Evolutionary conservation across 129 eudicot genomes (phyloP).

Genomic region (Cynara cardunculus): DNA sequence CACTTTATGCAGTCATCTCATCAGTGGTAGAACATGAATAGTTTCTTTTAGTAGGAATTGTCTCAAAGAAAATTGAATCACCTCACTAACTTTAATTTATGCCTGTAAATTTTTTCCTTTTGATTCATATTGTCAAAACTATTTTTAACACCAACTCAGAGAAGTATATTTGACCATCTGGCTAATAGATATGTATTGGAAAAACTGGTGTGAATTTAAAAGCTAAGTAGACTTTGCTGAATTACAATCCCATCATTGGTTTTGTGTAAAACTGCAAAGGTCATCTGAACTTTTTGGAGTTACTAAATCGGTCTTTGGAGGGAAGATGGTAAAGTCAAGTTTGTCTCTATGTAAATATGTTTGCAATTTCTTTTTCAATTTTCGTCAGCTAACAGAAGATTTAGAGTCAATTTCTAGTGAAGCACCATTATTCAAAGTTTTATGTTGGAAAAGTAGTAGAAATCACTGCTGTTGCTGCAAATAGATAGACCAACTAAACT

Average conservation of each 20-base stretch:
- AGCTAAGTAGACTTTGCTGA: not conserved
- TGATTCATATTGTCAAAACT: not conserved
- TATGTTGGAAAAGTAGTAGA: not conserved
- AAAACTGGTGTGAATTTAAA: not conserved
- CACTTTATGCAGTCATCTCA: not conserved
- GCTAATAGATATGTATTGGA: not conserved
- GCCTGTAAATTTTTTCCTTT: not conserved
- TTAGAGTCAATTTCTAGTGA: not conserved
- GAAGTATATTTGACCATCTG: not conserved
- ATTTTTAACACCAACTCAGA: not conserved
- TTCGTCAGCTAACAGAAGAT: not conserved
- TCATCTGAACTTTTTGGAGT: not conserved
- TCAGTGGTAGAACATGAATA: not conserved
- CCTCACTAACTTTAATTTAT: not conserved
- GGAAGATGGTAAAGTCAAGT: constrained; percentile 2
- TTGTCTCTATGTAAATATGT: not conserved
- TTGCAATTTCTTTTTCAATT: not conserved
- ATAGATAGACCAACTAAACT: not conserved
- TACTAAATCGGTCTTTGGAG: not conserved
- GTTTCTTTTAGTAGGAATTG: not conserved
- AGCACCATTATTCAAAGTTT: not conserved
- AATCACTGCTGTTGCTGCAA: not conserved
- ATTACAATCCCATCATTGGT: not conserved
- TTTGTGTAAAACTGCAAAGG: not conserved
- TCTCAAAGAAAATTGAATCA: not conserved